Base-by-base conservation (phyloP, 768 basidiomycete genomes). In the Tylopilus intermedius region DNA sequence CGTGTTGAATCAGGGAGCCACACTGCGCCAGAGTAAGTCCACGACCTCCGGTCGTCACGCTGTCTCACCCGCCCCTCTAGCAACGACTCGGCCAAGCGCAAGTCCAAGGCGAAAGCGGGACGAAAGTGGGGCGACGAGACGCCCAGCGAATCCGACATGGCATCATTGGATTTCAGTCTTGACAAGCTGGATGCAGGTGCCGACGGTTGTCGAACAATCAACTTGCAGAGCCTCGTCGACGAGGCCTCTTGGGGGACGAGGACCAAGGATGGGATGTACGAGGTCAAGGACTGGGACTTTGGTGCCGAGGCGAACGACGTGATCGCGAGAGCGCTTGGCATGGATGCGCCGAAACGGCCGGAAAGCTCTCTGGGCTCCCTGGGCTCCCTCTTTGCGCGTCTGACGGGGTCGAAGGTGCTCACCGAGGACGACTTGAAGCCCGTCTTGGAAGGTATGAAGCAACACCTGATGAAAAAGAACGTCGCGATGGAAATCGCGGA, bases 391-490 rank as follows among this genome's bases (percentile, higher is more conserved):
- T 91, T 96, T 67, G 83, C 90, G 6, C 79, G 90, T 41, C 71
- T 96, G 60, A 94, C 92, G 4, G 90, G 93, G 0, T 83, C 84
- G 24, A 94, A 93, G 70, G 75, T 84, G 2, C 72, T 99, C 50
- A 88, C 87, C 1, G 80, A 90, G 50, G 77, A 81, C 37, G 95
- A 98, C 67, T 69, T 98, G 49, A 81, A 81, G 59, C 95, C 95
- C 8, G 89, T 95, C 1, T 67, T 98, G 42, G 87, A 87, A 47
- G 90, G 84, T 15, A 98, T 98, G 94, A 94, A 95, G 68, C 91
- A 94, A 55, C 95, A 97, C 70, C 76, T 99, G 42, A 97, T 97
- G 94, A 84, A 88, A 72, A 98, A 98, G 77, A 99, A 99, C 63
- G 96, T 99, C 5, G 96, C 96, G 4, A 90, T 83, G 69, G 93